phyloP scores from a whole-genome alignment of 2,329 filamentous ascomycete species.

The Thyridium curvatum region DNA sequence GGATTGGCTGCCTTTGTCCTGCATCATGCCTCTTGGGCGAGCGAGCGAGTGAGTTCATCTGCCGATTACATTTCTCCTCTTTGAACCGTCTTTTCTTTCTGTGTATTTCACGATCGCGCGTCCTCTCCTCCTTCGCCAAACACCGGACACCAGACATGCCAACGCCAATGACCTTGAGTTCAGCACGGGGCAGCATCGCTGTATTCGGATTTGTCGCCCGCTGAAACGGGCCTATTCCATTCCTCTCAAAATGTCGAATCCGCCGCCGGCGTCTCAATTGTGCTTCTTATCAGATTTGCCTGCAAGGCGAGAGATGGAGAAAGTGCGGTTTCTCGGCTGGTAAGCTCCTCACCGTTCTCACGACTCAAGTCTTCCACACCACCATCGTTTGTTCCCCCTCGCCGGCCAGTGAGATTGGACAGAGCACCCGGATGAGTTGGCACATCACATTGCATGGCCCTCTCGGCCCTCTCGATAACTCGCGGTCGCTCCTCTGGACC shows the following conservation, averaged over 20 bases:
- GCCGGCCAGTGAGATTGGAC: too few relatives aligned
- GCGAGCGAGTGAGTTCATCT: too few relatives aligned
- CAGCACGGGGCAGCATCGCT: too few relatives aligned
- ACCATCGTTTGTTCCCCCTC: background rate
- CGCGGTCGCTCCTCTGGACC: too few relatives aligned
- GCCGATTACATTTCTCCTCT: too few relatives aligned
- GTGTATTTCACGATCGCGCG: too few relatives aligned
- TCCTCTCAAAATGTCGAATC: slow-evolving; percentile 45
- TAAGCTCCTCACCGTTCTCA: slow-evolving; percentile 36
- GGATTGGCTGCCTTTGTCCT: too few relatives aligned
- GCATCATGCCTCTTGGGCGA: too few relatives aligned
- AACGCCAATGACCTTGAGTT: too few relatives aligned
- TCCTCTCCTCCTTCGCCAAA: too few relatives aligned
- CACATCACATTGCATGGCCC: background rate
- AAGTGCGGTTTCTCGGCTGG: slow-evolving; percentile 91
- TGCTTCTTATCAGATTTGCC: slow-evolving; percentile 60
- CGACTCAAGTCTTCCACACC: slow-evolving; percentile 6
- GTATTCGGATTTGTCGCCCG: background rate
- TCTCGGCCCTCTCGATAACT: slow-evolving; percentile 1
- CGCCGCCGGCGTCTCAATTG: slow-evolving; percentile 57
- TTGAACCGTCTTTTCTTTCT: too few relatives aligned
- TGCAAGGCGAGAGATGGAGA: slow-evolving; percentile 50
- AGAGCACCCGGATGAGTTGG: background rate
- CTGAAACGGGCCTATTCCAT: slow-evolving; percentile 1
- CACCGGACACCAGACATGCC: too few relatives aligned